Base-by-base conservation (phyloP, 2,329 filamentous ascomycete genomes). In the Trichophyton schoenleinii region DNA sequence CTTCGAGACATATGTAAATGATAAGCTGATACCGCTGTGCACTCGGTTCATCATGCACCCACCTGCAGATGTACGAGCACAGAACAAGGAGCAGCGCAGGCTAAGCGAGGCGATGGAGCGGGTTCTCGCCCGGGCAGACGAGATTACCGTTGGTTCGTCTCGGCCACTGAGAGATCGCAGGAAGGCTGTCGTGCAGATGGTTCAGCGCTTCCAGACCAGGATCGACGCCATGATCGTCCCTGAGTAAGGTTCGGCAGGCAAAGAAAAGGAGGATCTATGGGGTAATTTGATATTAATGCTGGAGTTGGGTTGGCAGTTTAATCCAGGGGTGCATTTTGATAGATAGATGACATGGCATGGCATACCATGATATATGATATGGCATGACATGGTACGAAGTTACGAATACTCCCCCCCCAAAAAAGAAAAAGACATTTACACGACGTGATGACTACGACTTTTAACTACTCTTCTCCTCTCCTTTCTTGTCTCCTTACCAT, bases 341-440 rank as follows among this genome's bases (percentile, higher is more conserved):
- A 55, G 49, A 34, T 34, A 22, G 31, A 34, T 55, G 31, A n/a
- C 15, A 34, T 28, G 49, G 31, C 28, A 36, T 36, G 25, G 11
- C 22, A 28, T 31, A 31, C 28, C 28, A 31, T 31, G 20, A 20
- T 22, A 53, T 6, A 15, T 18, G 18, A 13, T 25, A 53, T 55
- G 49, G 34, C 46, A 49, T 28, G 46, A 36, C 49, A 55, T 55
- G 49, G 31, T 36, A 55, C 49, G 49, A 55, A 55, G 15, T 55
- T 55, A 55, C 13, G 49, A 55, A 31, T 53, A 13, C 28, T 31
- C 22, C 6, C 9, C 34, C 34, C 34, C 1, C 9, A 31, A 31
- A 7, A 31, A 31, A 2, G 28, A 31, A 31, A 31, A 38, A 38
- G 34, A 55, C 25, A 34, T 36, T 55, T 28, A 55, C 49, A 55